Evolutionary conservation across 78 protist species (phyloP).

Genomic region (Tieghemostelium lacteum): DNA sequence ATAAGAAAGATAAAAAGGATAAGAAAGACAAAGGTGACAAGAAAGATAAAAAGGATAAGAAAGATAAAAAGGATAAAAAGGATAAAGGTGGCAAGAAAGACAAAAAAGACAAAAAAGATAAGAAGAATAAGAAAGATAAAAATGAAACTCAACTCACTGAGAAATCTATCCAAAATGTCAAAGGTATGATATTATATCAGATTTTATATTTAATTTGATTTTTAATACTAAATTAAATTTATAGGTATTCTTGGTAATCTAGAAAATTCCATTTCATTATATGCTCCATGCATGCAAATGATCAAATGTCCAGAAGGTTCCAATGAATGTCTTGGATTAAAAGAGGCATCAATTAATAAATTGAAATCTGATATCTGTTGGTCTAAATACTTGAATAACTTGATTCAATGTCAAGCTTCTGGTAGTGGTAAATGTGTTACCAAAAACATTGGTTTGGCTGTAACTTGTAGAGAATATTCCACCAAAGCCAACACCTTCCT

Average conservation of each 20-base stretch:
- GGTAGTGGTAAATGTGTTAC: constrained; percentile 38
- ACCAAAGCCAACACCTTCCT: background rate
- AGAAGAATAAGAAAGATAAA: background rate
- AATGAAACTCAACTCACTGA: background rate
- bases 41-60: background rate
- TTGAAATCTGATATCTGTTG: constrained; percentile 46
- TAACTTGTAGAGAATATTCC: constrained; percentile 16
- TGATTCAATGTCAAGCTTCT: constrained; percentile 25
- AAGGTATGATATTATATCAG: background rate
- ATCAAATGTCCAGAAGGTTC: constrained; percentile 59
- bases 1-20: constrained; percentile 8
- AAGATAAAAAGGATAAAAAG: background rate
- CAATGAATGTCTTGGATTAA: constrained; percentile 30
- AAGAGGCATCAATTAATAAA: constrained; percentile 27
- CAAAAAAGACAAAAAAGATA: background rate
- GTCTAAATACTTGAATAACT: background rate
- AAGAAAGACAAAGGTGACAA: constrained; percentile 13
- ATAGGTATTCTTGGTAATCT: constrained; percentile 14
- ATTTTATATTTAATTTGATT: too few relatives aligned
- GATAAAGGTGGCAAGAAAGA: background rate
- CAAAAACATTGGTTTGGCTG: constrained; percentile 19
- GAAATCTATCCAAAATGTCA: background rate
- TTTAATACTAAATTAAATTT: background rate
- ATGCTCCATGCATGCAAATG: constrained; percentile 69
- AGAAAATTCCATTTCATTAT: constrained; percentile 23